Conservation (phyloP, 1,284 basidiomycete species). For the Apiotrichum mycotoxinovorans region DNA sequence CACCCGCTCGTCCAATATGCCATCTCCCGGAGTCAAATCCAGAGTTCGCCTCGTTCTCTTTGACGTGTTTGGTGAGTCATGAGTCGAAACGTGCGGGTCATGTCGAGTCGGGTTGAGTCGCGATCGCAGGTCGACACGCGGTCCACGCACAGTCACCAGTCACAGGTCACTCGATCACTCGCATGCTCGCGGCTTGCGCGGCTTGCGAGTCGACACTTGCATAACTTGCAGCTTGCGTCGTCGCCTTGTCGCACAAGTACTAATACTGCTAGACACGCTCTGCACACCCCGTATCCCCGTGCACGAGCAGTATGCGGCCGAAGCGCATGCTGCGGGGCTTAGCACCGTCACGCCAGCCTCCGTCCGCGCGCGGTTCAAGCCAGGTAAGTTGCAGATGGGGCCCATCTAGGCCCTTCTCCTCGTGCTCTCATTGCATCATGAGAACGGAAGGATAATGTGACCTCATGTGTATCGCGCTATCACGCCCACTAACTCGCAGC, state of each 20-base stretch:
- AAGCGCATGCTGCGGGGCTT: slow-evolving; percentile 43
- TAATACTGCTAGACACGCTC: slow-evolving; percentile 34
- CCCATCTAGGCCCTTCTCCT: too few species aligned
- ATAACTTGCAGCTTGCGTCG: not conserved
- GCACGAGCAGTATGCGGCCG: slow-evolving; percentile 48
- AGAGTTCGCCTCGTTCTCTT: slow-evolving; percentile 48
- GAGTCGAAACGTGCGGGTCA: not conserved
- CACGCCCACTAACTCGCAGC: slow-evolving; percentile 22
- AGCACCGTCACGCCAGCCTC: slow-evolving; percentile 29
- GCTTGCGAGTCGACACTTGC: not conserved
- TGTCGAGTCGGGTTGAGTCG: not conserved
- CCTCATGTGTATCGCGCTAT: too few species aligned
- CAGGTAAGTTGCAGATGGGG: slow-evolving; percentile 36
- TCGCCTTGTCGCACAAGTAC: not conserved
- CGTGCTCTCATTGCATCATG: too few species aligned
- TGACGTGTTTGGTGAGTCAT: slow-evolving; percentile 45
- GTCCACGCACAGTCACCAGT: too few species aligned
- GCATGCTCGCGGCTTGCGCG: too few species aligned
- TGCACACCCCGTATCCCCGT: slow-evolving; percentile 47
- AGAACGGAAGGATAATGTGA: too few species aligned
- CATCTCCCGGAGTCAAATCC: not conserved
- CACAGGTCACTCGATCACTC: too few species aligned
- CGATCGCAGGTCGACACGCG: not conserved
- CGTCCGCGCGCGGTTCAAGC: slow-evolving; percentile 43
- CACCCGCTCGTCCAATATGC: not conserved